These are phyloP conservation scores for Huntiella bhutanensis DNA, from an alignment of 2,329 filamentous ascomycete genomes.

Conservation along the genomic window DNA sequence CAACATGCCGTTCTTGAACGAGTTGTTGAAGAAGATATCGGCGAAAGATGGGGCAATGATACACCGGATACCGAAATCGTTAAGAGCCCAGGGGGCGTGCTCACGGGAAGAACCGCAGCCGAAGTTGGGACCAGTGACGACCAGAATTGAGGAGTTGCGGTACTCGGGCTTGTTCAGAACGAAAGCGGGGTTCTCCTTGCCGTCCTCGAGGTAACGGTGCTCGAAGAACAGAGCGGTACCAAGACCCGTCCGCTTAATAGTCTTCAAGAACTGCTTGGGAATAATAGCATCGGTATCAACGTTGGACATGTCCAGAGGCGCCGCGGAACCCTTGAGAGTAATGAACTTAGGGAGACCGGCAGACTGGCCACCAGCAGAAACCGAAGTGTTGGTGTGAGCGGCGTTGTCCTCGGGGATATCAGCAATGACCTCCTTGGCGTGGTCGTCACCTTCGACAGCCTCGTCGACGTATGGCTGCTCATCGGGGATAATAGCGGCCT, in stretches of 20 bases:
- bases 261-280: slow-evolving; percentile 97
- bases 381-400: slow-evolving; percentile 44
- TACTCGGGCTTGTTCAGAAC: slow-evolving; percentile 83
- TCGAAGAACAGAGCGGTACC: slow-evolving; percentile 74
- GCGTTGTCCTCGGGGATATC: slow-evolving; percentile 45
- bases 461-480: slow-evolving; percentile 34
- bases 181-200: slow-evolving; percentile 60
- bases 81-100: slow-evolving; percentile 90
- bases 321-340: slow-evolving; percentile 67
- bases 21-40: slow-evolving; percentile 95
- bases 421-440: slow-evolving; percentile 31
- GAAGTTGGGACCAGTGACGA: slow-evolving; percentile 84
- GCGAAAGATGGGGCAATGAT: slow-evolving; percentile 68
- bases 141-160: slow-evolving; percentile 67
- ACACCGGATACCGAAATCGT: slow-evolving; percentile 90
- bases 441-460: slow-evolving; percentile 29
- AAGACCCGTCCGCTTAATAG: slow-evolving; percentile 92
- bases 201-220: slow-evolving; percentile 58
- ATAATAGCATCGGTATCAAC: slow-evolving; percentile 99
- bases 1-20: slow-evolving; percentile 99
- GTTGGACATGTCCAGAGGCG: slow-evolving; percentile 72
- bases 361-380: slow-evolving; percentile 22
- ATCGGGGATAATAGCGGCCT: slow-evolving; percentile 27
- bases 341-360: slow-evolving; percentile 68
- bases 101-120: slow-evolving; percentile 85